Evolutionary conservation across 2,329 filamentous ascomycete genomes (phyloP).

Genomic region (Plectosphaerella cucumerina): DNA sequence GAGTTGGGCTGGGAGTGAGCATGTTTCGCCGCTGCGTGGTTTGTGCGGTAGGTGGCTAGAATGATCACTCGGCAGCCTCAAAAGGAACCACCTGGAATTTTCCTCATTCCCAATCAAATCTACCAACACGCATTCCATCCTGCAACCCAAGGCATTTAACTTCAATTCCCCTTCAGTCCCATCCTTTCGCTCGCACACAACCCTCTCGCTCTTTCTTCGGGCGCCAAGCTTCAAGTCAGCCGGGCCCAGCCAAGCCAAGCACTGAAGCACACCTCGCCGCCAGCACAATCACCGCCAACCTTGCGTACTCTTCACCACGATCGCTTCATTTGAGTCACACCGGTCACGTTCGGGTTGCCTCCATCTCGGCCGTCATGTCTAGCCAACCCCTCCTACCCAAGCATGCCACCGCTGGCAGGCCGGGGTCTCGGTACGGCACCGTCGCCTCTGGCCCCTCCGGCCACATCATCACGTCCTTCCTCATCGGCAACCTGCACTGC

Average conservation of each 20-base stretch:
- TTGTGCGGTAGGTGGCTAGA: neutral
- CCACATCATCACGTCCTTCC: conserved; percentile 51
- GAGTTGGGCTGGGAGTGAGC: neutral
- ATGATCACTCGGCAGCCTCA: neutral
- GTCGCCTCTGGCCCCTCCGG: neutral
- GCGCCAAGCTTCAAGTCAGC: no score
- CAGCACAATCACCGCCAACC: neutral
- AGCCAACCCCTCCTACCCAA: neutral
- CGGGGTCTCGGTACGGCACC: neutral
- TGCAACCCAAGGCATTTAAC: neutral
- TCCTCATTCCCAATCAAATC: neutral
- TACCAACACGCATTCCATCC: neutral
- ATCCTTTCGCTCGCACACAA: neutral
- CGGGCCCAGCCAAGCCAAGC: no score
- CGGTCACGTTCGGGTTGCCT: neutral
- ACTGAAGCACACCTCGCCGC: no score
- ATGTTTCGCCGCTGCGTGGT: neutral
- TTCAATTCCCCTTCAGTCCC: neutral
- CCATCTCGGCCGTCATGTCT: neutral
- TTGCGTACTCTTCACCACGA: neutral
- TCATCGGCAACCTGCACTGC: conserved; percentile 74
- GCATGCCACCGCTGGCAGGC: neutral
- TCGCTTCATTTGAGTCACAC: neutral
- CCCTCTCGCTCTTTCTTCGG: neutral
- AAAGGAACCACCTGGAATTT: neutral